These are phyloP conservation scores for Trichoderma harzianum DNA, from an alignment of 2,329 filamentous ascomycete species.

Conservation along the genomic window DNA sequence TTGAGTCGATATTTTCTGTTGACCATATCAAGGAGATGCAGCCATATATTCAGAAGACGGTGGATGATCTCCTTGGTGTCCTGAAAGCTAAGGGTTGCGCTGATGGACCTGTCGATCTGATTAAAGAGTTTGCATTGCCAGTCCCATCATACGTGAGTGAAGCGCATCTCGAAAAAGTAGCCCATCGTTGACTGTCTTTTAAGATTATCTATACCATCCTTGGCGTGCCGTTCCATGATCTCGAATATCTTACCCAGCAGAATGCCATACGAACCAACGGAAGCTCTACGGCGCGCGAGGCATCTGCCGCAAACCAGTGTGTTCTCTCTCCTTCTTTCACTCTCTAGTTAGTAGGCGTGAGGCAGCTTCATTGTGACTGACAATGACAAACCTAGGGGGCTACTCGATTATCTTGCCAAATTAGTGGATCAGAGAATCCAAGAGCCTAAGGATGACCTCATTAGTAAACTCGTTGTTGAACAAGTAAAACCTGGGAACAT, in stretches of 20 bases:
- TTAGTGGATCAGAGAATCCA: neutral
- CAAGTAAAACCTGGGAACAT: neutral
- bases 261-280: neutral
- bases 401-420: neutral
- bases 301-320: neutral
- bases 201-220: neutral
- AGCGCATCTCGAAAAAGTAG: neutral
- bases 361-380: neutral
- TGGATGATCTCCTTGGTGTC: neutral
- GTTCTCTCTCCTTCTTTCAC: neutral
- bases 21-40: neutral
- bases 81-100: neutral
- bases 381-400: neutral
- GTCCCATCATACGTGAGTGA: neutral
- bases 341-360: neutral
- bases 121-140: neutral
- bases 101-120: neutral
- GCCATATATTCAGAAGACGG: neutral
- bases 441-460: neutral
- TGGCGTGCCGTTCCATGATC: neutral
- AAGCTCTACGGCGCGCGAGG: neutral
- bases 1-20: neutral
- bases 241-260: neutral
- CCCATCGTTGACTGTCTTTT: neutral
- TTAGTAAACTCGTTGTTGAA: neutral